These are phyloP conservation scores for Alternaria sp. DNA, from an alignment of 2,329 filamentous ascomycete genomes.

Conservation along the genomic window DNA sequence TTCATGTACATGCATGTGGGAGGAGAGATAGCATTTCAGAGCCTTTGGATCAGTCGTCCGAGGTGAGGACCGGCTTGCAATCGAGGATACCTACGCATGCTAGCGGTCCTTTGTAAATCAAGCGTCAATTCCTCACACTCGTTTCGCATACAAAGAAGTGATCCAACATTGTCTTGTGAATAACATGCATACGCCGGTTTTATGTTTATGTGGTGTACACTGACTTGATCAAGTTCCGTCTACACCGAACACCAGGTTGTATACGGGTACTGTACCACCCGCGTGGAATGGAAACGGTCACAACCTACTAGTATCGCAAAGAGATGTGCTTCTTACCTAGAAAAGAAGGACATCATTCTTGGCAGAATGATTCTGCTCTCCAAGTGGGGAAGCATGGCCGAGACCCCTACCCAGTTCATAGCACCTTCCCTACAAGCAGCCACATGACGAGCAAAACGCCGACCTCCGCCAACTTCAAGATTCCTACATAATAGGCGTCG, in stretches of 20 bases:
- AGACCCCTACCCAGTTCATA: conserved; percentile 25
- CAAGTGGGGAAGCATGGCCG: conserved; percentile 24
- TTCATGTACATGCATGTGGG: conserved; percentile 53
- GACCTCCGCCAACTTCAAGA: conserved; percentile 35
- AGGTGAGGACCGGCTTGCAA: conserved; percentile 52
- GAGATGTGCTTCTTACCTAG: conserved; percentile 29
- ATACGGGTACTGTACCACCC: neutral
- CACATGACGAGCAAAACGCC: conserved; percentile 39
- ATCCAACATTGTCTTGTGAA: neutral
- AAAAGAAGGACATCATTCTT: conserved; percentile 38
- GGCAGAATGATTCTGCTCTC: conserved; percentile 22
- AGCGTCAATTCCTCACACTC: conserved; percentile 44
- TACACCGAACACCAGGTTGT: neutral
- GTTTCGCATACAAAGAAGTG: conserved; percentile 11
- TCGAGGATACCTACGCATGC: conserved; percentile 57
- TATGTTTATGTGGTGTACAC: neutral
- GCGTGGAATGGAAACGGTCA: neutral
- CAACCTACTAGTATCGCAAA: conserved; percentile 16
- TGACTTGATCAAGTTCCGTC: neutral
- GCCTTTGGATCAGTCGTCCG: conserved; percentile 45
- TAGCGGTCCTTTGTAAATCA: conserved; percentile 51
- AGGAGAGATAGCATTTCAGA: conserved; percentile 52
- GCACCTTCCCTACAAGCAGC: conserved; percentile 12
- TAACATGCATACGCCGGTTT: neutral
- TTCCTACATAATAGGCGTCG: conserved; percentile 16